Evolutionary conservation across 2,329 filamentous ascomycete species (phyloP).

Genomic region (Colletotrichum abscissum): DNA sequence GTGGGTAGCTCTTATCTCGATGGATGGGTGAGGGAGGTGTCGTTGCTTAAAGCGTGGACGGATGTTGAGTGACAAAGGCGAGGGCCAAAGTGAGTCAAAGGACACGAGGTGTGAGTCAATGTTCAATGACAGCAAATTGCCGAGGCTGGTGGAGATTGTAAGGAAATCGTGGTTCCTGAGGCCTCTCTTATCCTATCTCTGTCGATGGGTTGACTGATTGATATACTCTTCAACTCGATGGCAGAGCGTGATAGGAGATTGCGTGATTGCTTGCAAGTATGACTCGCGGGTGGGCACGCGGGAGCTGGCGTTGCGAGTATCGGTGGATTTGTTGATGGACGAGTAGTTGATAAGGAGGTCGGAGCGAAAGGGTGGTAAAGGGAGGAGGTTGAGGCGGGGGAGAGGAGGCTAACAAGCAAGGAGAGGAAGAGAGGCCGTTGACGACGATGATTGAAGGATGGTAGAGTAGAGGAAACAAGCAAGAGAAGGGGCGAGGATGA

Average conservation of each 20-base stretch:
- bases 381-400: conserved; percentile 34
- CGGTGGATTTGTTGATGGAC: not conserved
- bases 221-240: conserved; percentile 15
- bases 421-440: conserved; percentile 35
- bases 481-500: conserved; percentile 17
- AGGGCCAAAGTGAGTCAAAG: conserved; percentile 33
- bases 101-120: conserved; percentile 13
- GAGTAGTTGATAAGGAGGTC: not conserved
- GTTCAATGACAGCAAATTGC: conserved; percentile 21
- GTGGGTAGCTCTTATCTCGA: conserved; percentile 12
- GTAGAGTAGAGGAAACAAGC: conserved; percentile 9
- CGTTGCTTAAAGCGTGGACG: conserved; percentile 8
- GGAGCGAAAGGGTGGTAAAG: conserved; percentile 4
- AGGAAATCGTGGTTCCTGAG: conserved; percentile 6
- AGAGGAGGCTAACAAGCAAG: conserved; percentile 35
- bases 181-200: conserved; percentile 35
- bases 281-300: conserved; percentile 18
- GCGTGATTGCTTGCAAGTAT: conserved; percentile 34
- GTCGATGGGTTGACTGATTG: conserved; percentile 28
- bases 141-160: conserved; percentile 1
- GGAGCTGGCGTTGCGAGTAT: conserved; percentile 17
- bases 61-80: conserved; percentile 16
- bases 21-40: conserved; percentile 1
- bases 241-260: conserved; percentile 19
- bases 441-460: conserved; percentile 23